These are phyloP conservation scores for Colletotrichum gloeosporioides DNA, from an alignment of 2,329 filamentous ascomycete species.

Conservation along the genomic window DNA sequence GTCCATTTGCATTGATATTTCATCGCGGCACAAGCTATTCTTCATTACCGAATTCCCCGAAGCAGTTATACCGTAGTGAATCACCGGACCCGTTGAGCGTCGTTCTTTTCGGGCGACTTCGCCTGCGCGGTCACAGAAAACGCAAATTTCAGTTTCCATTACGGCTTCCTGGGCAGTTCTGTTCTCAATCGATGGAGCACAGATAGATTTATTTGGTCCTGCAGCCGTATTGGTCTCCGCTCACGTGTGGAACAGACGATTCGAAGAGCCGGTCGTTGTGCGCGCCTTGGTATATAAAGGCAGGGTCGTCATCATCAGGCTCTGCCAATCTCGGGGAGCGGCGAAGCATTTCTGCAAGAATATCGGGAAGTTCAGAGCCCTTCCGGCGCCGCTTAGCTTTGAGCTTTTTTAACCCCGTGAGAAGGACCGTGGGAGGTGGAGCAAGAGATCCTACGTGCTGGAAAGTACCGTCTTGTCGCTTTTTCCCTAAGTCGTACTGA, in stretches of 20 bases:
- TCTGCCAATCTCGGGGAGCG: conserved; percentile 14
- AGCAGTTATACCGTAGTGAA: conserved; percentile 30
- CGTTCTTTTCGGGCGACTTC: background rate
- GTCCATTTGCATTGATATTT: too few relatives aligned
- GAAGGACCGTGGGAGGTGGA: conserved; percentile 16
- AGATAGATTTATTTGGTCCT: too few relatives aligned
- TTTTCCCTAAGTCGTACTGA: conserved; percentile 24
- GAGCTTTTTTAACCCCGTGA: conserved; percentile 10
- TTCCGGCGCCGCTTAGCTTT: conserved; percentile 6
- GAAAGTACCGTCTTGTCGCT: background rate
- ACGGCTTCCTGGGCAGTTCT: too few relatives aligned
- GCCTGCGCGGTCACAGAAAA: background rate
- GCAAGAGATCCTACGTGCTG: conserved; percentile 14
- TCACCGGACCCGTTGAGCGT: background rate
- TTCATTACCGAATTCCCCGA: conserved; percentile 43
- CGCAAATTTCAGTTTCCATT: background rate
- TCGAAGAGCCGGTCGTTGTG: conserved; percentile 23
- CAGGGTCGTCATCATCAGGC: background rate
- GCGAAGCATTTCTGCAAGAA: conserved; percentile 14
- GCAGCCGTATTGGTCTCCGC: too few relatives aligned
- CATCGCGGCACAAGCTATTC: conserved; percentile 34
- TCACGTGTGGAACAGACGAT: background rate
- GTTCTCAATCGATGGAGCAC: too few relatives aligned
- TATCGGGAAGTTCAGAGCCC: conserved; percentile 10
- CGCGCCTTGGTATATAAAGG: conserved; percentile 14